These are phyloP conservation scores for Pichia manshurica DNA, from an alignment of 805 yeast genomes.

Conservation along the genomic window DNA sequence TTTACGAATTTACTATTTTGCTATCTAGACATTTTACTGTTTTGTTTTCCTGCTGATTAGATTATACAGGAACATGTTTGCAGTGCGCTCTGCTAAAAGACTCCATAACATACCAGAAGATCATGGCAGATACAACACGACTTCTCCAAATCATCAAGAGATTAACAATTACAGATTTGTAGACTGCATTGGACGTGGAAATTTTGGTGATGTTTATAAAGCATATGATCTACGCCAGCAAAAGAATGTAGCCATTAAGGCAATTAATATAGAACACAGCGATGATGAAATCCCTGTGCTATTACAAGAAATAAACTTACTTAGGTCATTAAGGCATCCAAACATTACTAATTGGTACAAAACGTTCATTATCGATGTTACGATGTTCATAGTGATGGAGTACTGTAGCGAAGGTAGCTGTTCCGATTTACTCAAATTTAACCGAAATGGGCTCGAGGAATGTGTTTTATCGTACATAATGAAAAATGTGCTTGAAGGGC, in stretches of 20 bases:
- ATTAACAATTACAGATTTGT: conserved; percentile 25
- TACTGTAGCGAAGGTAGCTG: conserved; percentile 95
- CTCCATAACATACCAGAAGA: background rate
- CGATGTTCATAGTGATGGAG: conserved; percentile 90
- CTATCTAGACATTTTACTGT: too few species aligned
- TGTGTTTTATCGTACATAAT: conserved; percentile 56
- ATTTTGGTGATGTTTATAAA: conserved; percentile 80
- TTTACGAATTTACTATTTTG: too few species aligned
- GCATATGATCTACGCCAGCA: conserved; percentile 38
- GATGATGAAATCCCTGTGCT: conserved; percentile 68
- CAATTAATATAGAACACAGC: conserved; percentile 72
- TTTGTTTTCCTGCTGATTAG: too few species aligned
- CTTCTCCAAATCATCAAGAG: background rate
- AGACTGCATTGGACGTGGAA: conserved; percentile 74
- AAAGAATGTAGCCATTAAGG: conserved; percentile 73
- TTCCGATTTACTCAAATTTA: conserved; percentile 59
- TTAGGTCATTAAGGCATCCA: conserved; percentile 60
- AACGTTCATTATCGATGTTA: conserved; percentile 57
- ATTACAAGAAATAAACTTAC: conserved; percentile 71
- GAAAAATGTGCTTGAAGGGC: conserved; percentile 60
- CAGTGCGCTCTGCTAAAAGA: background rate
- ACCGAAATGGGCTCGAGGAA: conserved; percentile 48
- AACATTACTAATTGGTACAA: conserved; percentile 62
- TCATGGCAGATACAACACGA: too few species aligned
- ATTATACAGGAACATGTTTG: background rate